Base-by-base conservation (phyloP, 1,284 basidiomycete species). In the Leccinum insolens region DNA sequence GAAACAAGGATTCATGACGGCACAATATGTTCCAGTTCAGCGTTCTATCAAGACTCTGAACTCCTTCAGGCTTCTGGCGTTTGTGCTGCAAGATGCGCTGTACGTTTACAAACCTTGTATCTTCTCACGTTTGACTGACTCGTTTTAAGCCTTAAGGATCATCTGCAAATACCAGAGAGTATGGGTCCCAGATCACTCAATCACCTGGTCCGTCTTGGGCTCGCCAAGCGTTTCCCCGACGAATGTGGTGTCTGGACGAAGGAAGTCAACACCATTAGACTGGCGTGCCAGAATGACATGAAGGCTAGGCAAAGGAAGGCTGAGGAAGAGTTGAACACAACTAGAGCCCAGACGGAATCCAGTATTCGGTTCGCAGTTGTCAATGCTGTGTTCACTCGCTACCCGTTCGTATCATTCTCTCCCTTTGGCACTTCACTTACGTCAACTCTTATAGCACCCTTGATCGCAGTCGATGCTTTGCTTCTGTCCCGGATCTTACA, bases 1-100 rank as follows among this genome's bases (percentile, higher is more conserved):
- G 12, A 68, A 67, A 15, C 79, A 81, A 69, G 80, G 75, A 2
- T 73, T 81, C 37, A 68, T 82, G 67, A 80, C 76, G 0, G 65
- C 68, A 3, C 61, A 63, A 64, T 82, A 78, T 63, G 66, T 75
- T 2, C 67, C 74, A 20, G 64, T 65, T 5, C 75, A 62, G 61
- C 73, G 69, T 22, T 61, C 39, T 2, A 12, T 68, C 25, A 71
- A 67, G 28, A 2, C 34, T 37, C 20, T 71, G 8, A 65, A 49
- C 5, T 52, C 68, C 3, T 68, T 69, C 61, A 70, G 3, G 20
- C 44, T 70, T 2, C 64, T 1, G 6, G 7, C 67, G 1, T 69
- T 77, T 28, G 5, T 69, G 4, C 69, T 76, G 11, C 69, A 70
- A 65, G 75, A 75, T 34, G 8, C 69, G 6, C 59, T 76, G 76